A percentile compares a stretch with the other conserved stretches of the same genome.
These are phyloP conservation scores for Oryza nivara DNA, from an alignment of 176 grass and related monocot genomes.

Conservation along the genomic window DNA sequence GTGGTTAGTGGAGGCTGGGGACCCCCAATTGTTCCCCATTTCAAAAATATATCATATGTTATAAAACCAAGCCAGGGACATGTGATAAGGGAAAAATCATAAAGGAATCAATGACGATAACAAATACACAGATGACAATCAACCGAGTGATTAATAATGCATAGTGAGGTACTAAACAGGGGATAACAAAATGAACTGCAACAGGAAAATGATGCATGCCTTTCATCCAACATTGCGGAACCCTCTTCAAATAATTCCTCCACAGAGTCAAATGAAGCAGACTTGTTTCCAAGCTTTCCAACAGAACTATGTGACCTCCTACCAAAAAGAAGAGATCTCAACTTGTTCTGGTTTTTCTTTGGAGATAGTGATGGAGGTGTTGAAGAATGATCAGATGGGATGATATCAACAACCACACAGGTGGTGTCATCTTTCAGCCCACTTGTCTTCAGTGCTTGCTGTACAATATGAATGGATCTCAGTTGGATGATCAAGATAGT, in stretches of 20 bases:
- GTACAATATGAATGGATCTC: slow-evolving; percentile 37
- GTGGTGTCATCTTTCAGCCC: slow-evolving; percentile 98
- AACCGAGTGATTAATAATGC: not conserved
- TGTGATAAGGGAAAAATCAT: not conserved
- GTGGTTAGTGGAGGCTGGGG: not conserved
- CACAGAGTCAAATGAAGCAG: slow-evolving; percentile 64
- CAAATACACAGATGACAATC: slow-evolving; percentile 27
- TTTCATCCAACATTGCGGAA: slow-evolving; percentile 95
- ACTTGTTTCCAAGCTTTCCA: slow-evolving; percentile 59
- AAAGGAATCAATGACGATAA: not conserved
- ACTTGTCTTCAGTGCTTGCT: slow-evolving; percentile 94
- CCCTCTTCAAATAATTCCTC: slow-evolving; percentile 97
- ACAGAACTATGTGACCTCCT: slow-evolving; percentile 61
- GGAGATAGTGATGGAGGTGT: slow-evolving; percentile 63
- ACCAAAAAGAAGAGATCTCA: slow-evolving; percentile 76
- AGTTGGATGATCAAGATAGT: slow-evolving; percentile 12
- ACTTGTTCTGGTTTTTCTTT: slow-evolving; percentile 79
- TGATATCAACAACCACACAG: slow-evolving; percentile 94
- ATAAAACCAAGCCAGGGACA: slow-evolving; percentile 6
- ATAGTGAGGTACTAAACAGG: slow-evolving; percentile 1
- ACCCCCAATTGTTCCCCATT: slow-evolving; percentile 6
- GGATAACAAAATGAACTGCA: slow-evolving; percentile 16
- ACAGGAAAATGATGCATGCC: slow-evolving; percentile 48
- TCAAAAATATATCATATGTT: not conserved
- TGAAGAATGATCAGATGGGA: slow-evolving; percentile 65